Percentiles rank a stretch among this genome's conserved stretches.
phyloP scores from a whole-genome alignment of 2,329 filamentous ascomycete genomes.

The Exophiala calicioides region DNA sequence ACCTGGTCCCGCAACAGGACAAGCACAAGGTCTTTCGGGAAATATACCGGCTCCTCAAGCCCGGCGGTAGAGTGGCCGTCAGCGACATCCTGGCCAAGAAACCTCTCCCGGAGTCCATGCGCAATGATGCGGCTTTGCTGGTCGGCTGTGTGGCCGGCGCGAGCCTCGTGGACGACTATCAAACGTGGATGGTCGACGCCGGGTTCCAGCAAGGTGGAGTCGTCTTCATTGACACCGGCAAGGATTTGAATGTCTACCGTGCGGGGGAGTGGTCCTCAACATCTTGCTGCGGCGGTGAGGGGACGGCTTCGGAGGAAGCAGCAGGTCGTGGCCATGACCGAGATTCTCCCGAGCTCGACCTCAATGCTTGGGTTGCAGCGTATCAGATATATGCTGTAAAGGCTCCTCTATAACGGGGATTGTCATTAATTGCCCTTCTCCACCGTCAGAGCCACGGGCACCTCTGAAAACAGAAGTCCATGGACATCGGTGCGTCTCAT shows the following conservation, averaged over 20 bases:
- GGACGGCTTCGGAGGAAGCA: background rate
- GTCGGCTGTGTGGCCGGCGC: constrained; percentile 64
- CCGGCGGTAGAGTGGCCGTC: constrained; percentile 59
- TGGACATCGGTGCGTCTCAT: too few relatives aligned
- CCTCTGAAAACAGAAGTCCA: background rate
- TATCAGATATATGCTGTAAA: constrained; percentile 57
- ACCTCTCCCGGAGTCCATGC: constrained; percentile 46
- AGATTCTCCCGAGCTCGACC: constrained; percentile 46
- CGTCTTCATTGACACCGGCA: constrained; percentile 48
- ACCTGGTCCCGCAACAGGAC: constrained; percentile 56
- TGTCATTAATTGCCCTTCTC: background rate
- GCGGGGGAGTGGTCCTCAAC: too few relatives aligned
- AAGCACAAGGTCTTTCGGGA: constrained; percentile 59
- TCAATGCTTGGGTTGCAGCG: constrained; percentile 55
- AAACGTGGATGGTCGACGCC: constrained; percentile 51
- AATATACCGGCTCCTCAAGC: constrained; percentile 59
- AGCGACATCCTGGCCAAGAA: constrained; percentile 58
- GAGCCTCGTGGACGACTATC: constrained; percentile 55
- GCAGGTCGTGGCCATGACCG: background rate
- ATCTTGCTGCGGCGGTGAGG: too few relatives aligned
- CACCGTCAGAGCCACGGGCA: background rate
- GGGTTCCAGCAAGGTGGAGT: constrained; percentile 51
- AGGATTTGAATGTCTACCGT: constrained; percentile 40
- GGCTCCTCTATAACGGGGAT: background rate
- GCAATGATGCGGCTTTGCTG: constrained; percentile 54